Conservation (phyloP, 768 basidiomycete genomes). For the Galerina marginata region DNA sequence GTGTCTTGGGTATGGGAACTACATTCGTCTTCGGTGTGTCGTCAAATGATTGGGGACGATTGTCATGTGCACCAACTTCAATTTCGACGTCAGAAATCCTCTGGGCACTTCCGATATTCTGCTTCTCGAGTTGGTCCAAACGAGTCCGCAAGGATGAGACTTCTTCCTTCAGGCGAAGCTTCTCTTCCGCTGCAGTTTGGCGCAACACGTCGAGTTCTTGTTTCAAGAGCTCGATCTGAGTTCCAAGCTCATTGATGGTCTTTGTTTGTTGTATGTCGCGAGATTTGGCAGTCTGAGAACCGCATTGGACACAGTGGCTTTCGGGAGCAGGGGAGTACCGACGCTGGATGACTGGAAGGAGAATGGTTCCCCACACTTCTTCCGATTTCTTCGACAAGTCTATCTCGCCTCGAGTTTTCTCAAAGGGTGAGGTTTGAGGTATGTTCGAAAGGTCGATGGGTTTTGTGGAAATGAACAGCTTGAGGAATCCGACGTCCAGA, state of each 20-base stretch:
- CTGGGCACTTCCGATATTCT: background rate
- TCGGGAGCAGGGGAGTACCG: constrained; percentile 34
- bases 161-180: background rate
- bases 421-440: constrained; percentile 17
- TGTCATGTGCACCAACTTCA: background rate
- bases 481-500: constrained; percentile 22
- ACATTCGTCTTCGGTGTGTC: no score
- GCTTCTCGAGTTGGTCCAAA: background rate
- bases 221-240: background rate
- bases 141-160: background rate
- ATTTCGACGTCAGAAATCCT: background rate
- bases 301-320: constrained; percentile 9
- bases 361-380: constrained; percentile 14
- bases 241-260: constrained; percentile 22
- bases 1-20: background rate
- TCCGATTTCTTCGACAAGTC: background rate
- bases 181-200: background rate
- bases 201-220: background rate
- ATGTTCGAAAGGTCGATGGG: constrained; percentile 15
- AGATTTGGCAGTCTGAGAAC: constrained; percentile 2
- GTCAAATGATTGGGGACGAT: background rate
- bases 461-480: constrained; percentile 15
- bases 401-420: background rate
- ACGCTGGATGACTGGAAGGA: constrained; percentile 17
- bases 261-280: background rate